Evolutionary conservation across 257 asterid genomes (phyloP), one percentile per base, ranked within the genome.

Genomic region (Solanum habrochaites): DNA sequence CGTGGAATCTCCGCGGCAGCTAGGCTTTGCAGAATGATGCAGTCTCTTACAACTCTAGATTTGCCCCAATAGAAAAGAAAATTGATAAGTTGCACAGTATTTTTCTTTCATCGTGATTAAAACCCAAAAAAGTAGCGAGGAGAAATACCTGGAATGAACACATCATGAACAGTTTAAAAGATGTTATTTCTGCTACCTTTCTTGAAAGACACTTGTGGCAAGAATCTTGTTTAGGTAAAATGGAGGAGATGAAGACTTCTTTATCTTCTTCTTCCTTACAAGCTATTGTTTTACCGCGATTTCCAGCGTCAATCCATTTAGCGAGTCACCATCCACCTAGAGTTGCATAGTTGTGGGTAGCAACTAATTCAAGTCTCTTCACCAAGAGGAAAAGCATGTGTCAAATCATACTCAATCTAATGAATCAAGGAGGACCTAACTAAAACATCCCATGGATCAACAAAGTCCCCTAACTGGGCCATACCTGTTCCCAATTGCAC

Each of bases 221-320:
- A 91, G 90, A 88, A 92, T 42, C 45, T 92, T 94, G 88, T 91
- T 87, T 89, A 85, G 91, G 92, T 92, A 91, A 93, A 90, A 90
- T 42, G 47, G 47, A 42, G 47, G 11, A 10, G 13, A 13, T 10
- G 12, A 42, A 42, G 47, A 3, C 82, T 85, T 42, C 45, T 42
- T 42, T 42, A 9, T 42, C 11, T 9, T 40, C 45, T 42, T 9
- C 12, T 90, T 88, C 83, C 84, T 93, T 87, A 42, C 0, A 42
- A 42, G 47, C 47, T 42, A 42, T 42, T 42, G 0, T 47, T 47
- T 47, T 47, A 14, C 20, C 58, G 14, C 58, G 20, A 47, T 47
- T 47, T 47, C 20, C 58, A 47, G 58, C 58, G 80, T 47, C 83
- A 58, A 74, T 88, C 82, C 85, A 88, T 87, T 85, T 89, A 71